Conservation (phyloP, 495 filamentous ascomycete species). For the Aspergillus carlsbadensis region DNA sequence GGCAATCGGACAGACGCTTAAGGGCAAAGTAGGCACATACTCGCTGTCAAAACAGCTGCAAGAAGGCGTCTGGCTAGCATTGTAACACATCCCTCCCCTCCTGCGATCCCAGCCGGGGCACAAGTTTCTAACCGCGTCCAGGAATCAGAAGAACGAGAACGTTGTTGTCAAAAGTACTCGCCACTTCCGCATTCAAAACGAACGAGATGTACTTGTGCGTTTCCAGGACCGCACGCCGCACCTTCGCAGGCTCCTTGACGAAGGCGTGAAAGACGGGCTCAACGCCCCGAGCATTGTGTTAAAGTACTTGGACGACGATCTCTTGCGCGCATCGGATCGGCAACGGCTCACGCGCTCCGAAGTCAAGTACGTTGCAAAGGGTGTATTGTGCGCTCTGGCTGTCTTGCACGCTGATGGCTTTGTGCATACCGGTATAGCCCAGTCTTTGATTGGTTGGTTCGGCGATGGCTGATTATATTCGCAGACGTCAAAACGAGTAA, state of each 20-base stretch:
- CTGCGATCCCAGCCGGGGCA: not conserved
- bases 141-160: conserved; percentile 24
- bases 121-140: conserved; percentile 9
- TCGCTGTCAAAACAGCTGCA: conserved; percentile 10
- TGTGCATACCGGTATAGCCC: conserved; percentile 13
- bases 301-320: conserved; percentile 39
- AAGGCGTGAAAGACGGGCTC: conserved; percentile 31
- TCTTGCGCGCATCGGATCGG: conserved; percentile 28
- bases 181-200: conserved; percentile 40
- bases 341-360: conserved; percentile 36
- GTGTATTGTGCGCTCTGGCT: conserved; percentile 34
- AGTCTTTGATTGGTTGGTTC: not conserved
- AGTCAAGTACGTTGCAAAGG: conserved; percentile 41
- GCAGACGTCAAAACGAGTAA: conserved; percentile 42
- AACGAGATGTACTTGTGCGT: conserved; percentile 34
- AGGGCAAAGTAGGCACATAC: conserved; percentile 3
- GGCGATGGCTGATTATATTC: not conserved
- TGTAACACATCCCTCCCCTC: not conserved
- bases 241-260: conserved; percentile 37
- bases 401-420: conserved; percentile 37
- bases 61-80: conserved; percentile 9
- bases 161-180: conserved; percentile 39
- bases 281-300: conserved; percentile 43
- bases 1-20: too few relatives aligned
- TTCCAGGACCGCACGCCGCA: conserved; percentile 24